Evolutionary conservation across 208 protist species (phyloP), one percentile per base, ranked within the genome.

Genomic region (Crithidia acanthocephali): DNA sequence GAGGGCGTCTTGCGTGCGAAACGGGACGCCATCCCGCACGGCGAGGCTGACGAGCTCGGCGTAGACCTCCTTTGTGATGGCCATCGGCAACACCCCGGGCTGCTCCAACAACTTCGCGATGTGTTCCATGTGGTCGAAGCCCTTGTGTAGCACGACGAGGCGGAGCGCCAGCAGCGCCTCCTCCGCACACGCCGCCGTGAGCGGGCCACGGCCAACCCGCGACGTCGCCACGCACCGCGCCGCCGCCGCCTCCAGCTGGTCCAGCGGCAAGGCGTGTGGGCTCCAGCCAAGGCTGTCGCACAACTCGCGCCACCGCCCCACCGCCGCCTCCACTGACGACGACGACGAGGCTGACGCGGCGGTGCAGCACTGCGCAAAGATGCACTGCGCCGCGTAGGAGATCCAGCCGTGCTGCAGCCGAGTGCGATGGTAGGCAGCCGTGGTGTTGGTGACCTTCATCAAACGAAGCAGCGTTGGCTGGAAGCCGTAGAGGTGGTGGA

Each of bases 271-370:
- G 33, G 71, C 76, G 44, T 70, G 68, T 15, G 56, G n/a, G 56
- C 88, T 93, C 88, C 88, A 93, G 57, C 85, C 83, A 28, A 91
- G 52, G 28, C 65, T 74, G 52, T 80, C 72, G 59, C 88, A 93
- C 44, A 89, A 59, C 22, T 55, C 51, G 0, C 45, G 40, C 87
- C 87, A 93, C 25, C 58, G 62, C 53, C 53, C 73, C 44, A 22
- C 63, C 13, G 72, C 63, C 48, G 58, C 52, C 48, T 69, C 72
- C n/a, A 37, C 47, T 16, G 55, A 48, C 45, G 62, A 58, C 22
- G 64, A 9, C 47, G 48, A 15, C 13, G 45, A 48, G 18, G 32
- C 53, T 16, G n/a, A n/a, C n/a, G n/a, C n/a, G n/a, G n/a, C n/a
- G n/a, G 67, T 72, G 42, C 80, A 74, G 70, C 83, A 88, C n/a